Conservation (phyloP, 768 basidiomycete species). For the Lactarius sp. region DNA sequence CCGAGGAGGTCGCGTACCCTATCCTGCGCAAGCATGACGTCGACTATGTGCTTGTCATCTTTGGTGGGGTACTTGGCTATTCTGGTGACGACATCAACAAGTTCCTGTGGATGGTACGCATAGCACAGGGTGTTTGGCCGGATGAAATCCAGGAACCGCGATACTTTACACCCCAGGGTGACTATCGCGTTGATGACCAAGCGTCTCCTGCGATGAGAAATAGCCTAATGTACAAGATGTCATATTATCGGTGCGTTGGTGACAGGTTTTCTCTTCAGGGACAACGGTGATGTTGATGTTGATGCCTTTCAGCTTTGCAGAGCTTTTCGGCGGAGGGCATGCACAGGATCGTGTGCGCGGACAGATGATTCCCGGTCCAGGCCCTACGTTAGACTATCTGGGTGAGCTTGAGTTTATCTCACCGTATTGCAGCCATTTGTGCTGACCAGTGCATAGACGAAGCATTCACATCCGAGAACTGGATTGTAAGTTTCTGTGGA, state of each 20-base stretch:
- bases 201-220: slow-evolving; percentile 89
- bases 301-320: slow-evolving; percentile 59
- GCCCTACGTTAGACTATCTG: slow-evolving; percentile 82
- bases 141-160: slow-evolving; percentile 94
- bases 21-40: slow-evolving; percentile 97
- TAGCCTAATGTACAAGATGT: slow-evolving; percentile 99
- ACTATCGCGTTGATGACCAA: slow-evolving; percentile 85
- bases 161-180: slow-evolving; percentile 89
- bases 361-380: slow-evolving; percentile 70
- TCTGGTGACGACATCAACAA: slow-evolving; percentile 99
- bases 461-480: slow-evolving; percentile 98
- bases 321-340: slow-evolving; percentile 75
- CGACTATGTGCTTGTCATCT: slow-evolving; percentile 95
- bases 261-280: not conserved
- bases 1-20: slow-evolving; percentile 94
- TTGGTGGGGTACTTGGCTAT: slow-evolving; percentile 93
- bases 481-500: slow-evolving; percentile 67
- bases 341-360: slow-evolving; percentile 85
- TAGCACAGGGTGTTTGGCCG: slow-evolving; percentile 95
- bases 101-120: slow-evolving; percentile 98
- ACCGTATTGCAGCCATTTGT: not conserved
- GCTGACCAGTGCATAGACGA: slow-evolving; percentile 55
- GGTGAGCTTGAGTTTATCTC: slow-evolving; percentile 45
- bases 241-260: slow-evolving; percentile 73
- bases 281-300: not conserved